A percentile compares a stretch with the other conserved stretches of the same genome.
Conservation (phyloP, 495 filamentous ascomycete species). For the Daldinia decipiens region DNA sequence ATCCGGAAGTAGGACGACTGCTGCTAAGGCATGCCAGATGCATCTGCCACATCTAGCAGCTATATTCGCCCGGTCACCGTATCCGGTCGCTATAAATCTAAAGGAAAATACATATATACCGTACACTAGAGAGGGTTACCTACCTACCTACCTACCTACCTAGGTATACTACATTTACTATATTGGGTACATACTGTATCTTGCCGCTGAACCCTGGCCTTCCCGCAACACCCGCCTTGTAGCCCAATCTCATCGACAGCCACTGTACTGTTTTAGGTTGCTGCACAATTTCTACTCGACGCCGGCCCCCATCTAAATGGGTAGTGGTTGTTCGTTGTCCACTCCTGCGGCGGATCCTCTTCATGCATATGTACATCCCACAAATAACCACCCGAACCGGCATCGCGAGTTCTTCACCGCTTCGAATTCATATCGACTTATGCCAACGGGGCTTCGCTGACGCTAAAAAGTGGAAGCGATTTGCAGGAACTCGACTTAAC, state of each 20-base stretch:
- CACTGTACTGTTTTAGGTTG: conserved; percentile 29
- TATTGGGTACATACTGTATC: conserved; percentile 21
- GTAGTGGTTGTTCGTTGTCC: conserved; percentile 44
- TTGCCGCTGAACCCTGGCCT: conserved; percentile 35
- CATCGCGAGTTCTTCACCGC: conserved; percentile 44
- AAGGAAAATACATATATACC: not conserved
- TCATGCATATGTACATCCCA: conserved; percentile 30
- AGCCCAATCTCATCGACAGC: conserved; percentile 33
- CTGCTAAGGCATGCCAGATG: conserved; percentile 47
- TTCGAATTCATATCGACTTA: conserved; percentile 27
- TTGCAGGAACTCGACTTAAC: conserved; percentile 36
- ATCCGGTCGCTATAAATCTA: conserved; percentile 40
- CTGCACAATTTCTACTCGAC: conserved; percentile 36
- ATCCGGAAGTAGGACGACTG: conserved; percentile 31
- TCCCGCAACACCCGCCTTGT: conserved; percentile 40
- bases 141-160: too few species aligned
- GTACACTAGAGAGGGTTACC: not conserved
- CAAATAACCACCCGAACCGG: conserved; percentile 33
- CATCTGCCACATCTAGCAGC: conserved; percentile 28
- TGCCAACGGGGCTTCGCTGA: conserved; percentile 30
- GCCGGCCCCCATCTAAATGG: conserved; percentile 38
- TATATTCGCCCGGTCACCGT: conserved; percentile 8
- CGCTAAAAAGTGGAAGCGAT: conserved; percentile 35
- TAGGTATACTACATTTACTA: not conserved
- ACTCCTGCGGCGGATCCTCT: conserved; percentile 35